phyloP scores from a whole-genome alignment of 306 rosid species.

The Vicia faba region DNA sequence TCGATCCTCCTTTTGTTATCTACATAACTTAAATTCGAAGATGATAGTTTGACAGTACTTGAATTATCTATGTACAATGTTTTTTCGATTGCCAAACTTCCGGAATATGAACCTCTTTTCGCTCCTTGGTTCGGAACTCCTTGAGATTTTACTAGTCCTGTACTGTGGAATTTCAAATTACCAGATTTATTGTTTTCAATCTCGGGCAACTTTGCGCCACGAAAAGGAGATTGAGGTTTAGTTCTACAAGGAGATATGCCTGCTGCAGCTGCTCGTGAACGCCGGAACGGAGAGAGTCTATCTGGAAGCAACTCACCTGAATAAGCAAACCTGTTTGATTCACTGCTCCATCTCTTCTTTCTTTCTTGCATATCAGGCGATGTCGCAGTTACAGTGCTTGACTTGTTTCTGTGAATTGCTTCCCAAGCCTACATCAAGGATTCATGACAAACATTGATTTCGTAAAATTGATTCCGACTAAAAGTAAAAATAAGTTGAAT shows the following conservation, averaged over 20 bases:
- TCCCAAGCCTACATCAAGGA: conserved; percentile 57
- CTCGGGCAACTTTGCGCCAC: conserved; percentile 47
- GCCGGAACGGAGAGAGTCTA: conserved; percentile 70
- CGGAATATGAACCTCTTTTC: conserved; percentile 47
- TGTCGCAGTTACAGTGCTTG: conserved; percentile 36
- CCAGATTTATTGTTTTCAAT: conserved; percentile 45
- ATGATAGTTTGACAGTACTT: conserved; percentile 44
- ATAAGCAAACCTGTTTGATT: conserved; percentile 53
- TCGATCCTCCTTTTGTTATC: conserved; percentile 41
- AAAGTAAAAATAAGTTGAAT: neutral
- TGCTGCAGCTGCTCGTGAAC: conserved; percentile 55
- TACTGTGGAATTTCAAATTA: conserved; percentile 39
- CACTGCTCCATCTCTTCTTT: conserved; percentile 51
- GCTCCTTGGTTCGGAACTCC: conserved; percentile 42
- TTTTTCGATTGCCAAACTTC: conserved; percentile 63
- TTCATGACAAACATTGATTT: neutral
- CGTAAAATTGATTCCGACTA: neutral
- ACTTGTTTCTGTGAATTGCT: conserved; percentile 55
- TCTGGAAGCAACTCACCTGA: conserved; percentile 67
- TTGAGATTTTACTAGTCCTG: conserved; percentile 43
- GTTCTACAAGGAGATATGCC: conserved; percentile 70
- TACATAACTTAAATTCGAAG: conserved; percentile 43
- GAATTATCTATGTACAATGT: conserved; percentile 75
- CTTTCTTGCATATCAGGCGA: conserved; percentile 52
- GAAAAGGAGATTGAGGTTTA: conserved; percentile 59